Evolutionary conservation across 768 basidiomycete species (phyloP).

Genomic region (Tulasnella calospora): DNA sequence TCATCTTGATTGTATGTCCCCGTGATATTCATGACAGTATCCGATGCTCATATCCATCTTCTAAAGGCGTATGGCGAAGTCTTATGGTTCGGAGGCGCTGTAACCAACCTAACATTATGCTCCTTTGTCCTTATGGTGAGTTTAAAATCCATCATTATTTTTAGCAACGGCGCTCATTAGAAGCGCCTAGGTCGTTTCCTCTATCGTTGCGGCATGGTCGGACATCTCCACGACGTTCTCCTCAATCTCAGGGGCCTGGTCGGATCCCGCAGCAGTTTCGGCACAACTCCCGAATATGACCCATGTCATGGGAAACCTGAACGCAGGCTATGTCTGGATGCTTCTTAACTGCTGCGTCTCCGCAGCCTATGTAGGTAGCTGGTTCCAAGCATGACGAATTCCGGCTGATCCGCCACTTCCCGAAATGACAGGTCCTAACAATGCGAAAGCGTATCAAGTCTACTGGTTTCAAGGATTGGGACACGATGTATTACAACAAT

Average conservation of each 20-base stretch:
- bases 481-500: slow-evolving; percentile 99
- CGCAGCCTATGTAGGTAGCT: slow-evolving; percentile 73
- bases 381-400: slow-evolving; percentile 14
- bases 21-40: slow-evolving; percentile 1
- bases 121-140: slow-evolving; percentile 90
- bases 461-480: slow-evolving; percentile 97
- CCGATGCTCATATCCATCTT: slow-evolving; percentile 16
- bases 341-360: slow-evolving; percentile 82
- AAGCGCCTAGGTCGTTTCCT: slow-evolving; percentile 69
- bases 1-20: slow-evolving; percentile 83
- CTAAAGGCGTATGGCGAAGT: slow-evolving; percentile 92
- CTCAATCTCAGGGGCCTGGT: slow-evolving; percentile 30
- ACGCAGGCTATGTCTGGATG: slow-evolving; percentile 97
- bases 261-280: slow-evolving; percentile 43
- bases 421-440: slow-evolving; percentile 62
- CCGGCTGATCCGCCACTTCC: not conserved
- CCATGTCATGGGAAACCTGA: slow-evolving; percentile 39
- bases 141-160: slow-evolving; percentile 17
- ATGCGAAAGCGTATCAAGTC: slow-evolving; percentile 96
- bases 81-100: slow-evolving; percentile 88
- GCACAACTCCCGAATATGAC: slow-evolving; percentile 30
- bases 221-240: slow-evolving; percentile 55
- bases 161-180: not conserved
- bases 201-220: slow-evolving; percentile 93
- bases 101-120: slow-evolving; percentile 80